Evolutionary conservation across 768 basidiomycete species (phyloP), one percentile per base, ranked within the genome.

Genomic region (Hortiboletus campestris): DNA sequence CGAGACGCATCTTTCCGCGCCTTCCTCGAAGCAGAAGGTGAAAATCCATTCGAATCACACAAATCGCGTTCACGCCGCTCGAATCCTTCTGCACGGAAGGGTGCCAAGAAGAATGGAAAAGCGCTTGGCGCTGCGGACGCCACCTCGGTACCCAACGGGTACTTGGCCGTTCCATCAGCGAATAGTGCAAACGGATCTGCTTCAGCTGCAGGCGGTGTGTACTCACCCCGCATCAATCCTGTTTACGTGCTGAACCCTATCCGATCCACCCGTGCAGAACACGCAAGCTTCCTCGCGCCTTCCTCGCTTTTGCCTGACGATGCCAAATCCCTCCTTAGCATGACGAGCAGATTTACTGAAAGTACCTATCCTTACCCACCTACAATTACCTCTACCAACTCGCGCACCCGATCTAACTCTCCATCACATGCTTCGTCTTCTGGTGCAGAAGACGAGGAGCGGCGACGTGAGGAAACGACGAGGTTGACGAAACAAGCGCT

Each of bases 1-100:
- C 85, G 85, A 17, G 97, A 98, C 70, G 83, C 89, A 53, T 90
- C 86, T 67, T 99, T 93, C 78, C 84, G 86, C 56, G 86, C 93
- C 9, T 99, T 97, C 67, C 88, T 98, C 60, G 81, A 88, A 62
- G 89, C 94, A 34, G 95, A 99, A 71, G 94, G 95, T 25, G 94
- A 97, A 70, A 81, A 77, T 60, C 72, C 70, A n/a, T 70, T 74
- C 53, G 72, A 75, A 13, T 64, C 67, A 2, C 70, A 60, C 20
- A 69, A 62, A 45, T 60, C 59, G 7, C 62, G 58, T 32, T 49
- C 60, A 34, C 29, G 57, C 38, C 62, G 46, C 34, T 46, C 56
- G 44, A 59, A 57, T 29, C 31, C 19, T 38, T 51, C 56, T 38
- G 13, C 44, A 14, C 47, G 13, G 11, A 62, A 55, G 32, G 38